These are phyloP conservation scores for Curvularia sp. DNA, from an alignment of 2,329 filamentous ascomycete species.

Conservation along the genomic window DNA sequence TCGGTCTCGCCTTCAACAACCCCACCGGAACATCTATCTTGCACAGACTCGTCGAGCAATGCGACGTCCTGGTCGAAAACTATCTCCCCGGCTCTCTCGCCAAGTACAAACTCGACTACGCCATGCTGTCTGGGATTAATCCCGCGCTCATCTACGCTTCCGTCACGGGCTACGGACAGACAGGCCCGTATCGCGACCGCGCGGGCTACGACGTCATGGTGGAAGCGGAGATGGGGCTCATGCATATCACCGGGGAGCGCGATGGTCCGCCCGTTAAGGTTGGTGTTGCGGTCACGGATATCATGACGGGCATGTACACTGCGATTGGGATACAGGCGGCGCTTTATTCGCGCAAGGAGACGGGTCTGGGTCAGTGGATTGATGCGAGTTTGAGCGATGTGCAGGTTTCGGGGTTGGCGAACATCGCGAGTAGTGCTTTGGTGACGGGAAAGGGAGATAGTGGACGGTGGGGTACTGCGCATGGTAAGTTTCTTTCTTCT, in stretches of 20 bases:
- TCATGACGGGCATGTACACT: conserved; percentile 93
- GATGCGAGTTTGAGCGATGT: conserved; percentile 91
- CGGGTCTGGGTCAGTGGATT: conserved; percentile 86
- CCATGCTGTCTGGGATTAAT: conserved; percentile 78
- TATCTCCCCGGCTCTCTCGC: conserved; percentile 87
- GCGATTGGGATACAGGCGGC: conserved; percentile 95
- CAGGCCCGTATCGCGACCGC: conserved; percentile 82
- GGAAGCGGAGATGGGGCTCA: conserved; percentile 94
- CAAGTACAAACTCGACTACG: conserved; percentile 90
- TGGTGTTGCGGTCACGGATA: conserved; percentile 94
- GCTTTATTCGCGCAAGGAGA: conserved; percentile 75
- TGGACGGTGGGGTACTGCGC: conserved; percentile 93
- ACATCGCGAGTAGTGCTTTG: conserved; percentile 88
- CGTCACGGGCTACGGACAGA: conserved; percentile 96
- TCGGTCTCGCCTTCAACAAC: conserved; percentile 89
- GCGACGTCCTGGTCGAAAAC: conserved; percentile 94
- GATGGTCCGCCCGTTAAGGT: conserved; percentile 95
- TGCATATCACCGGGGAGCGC: conserved; percentile 94
- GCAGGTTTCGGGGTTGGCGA: conserved; percentile 88
- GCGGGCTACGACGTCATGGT: conserved; percentile 99
- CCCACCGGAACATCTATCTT: conserved; percentile 82
- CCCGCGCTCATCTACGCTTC: conserved; percentile 89
- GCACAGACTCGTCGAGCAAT: conserved; percentile 80
- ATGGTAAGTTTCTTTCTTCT: conserved; percentile 67
- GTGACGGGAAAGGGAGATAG: conserved; percentile 86